Evolutionary conservation across 495 filamentous ascomycete genomes (phyloP), one percentile per base, ranked within the genome.

Genomic region (Tuber melanosporum): DNA sequence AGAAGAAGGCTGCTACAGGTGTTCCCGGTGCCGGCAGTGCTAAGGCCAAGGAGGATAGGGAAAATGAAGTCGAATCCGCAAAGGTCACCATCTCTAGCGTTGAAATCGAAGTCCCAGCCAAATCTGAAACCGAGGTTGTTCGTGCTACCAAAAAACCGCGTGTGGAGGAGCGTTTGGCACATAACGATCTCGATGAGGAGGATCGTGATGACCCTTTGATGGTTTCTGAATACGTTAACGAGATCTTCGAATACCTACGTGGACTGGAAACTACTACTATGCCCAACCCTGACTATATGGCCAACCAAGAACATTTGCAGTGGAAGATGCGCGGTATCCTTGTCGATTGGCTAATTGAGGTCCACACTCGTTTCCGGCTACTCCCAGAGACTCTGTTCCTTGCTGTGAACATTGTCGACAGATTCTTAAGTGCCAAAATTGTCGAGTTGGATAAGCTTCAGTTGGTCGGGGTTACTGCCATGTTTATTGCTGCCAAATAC

Each of bases 401-500:
- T 32, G 91, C 94, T 52, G 92, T 97, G 88, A 99, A 98, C 88
- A 93, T 98, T 84, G 95, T 99, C 83, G 95, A 99, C 82, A 94
- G 95, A 52, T 99, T 99, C 87, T 89, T 99, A 72, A 97, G 94
- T 6, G 89, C 89, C 76, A 97, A 97, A 86, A 90, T 97, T 57
- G 96, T 99, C 47, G 92, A 95, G 84, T 88, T 99, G 72, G 95
- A 98, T 81, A 94, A 94, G 75, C 90, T 99, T 12, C 95, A 99
- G 85, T 88, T 99, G 19, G 95, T 99, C 77, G 95, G 95, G 83
- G 93, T 98, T 78, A 96, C 95, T 71, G 95, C 95, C 83, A 98
- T 99, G 95, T 94, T 98, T 87, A 97, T 99, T 83, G 95, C 96
- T 36, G 94, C 95, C 80, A 99, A 99, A 86, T 99, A 98, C 81